Evolutionary conservation across 257 asterid genomes (phyloP).

Genomic region (Nicotiana knightiana): DNA sequence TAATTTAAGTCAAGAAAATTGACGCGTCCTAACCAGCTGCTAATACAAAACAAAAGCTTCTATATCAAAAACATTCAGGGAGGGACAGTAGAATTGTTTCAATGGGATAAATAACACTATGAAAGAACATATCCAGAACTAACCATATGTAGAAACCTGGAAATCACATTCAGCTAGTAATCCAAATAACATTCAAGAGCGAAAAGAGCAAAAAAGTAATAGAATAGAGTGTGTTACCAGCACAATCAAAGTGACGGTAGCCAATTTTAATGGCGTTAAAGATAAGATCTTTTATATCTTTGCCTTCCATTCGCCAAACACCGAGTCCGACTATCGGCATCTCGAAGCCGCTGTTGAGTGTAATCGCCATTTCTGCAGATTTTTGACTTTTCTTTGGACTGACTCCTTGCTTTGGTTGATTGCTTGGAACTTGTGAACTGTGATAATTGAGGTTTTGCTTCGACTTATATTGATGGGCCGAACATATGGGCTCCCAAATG

Average conservation of each 20-base stretch:
- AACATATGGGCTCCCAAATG: not conserved
- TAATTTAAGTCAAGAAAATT: not conserved
- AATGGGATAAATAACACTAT: not conserved
- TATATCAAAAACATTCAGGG: not conserved
- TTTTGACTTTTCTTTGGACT: not conserved
- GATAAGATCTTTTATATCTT: constrained; percentile 36
- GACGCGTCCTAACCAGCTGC: not conserved
- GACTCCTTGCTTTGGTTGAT: not conserved
- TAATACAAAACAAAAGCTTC: not conserved
- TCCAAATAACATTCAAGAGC: not conserved
- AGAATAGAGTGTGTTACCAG: constrained; percentile 22
- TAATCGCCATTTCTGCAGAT: constrained; percentile 24
- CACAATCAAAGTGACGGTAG: constrained; percentile 60
- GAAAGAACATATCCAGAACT: not conserved
- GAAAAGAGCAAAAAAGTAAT: not conserved
- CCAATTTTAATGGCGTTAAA: constrained; percentile 43
- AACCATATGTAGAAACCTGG: not conserved
- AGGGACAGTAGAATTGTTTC: not conserved
- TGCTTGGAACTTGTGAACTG: not conserved
- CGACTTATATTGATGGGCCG: not conserved
- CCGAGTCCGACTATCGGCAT: constrained; percentile 53
- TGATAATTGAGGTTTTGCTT: not conserved
- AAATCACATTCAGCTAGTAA: not conserved
- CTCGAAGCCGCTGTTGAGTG: constrained; percentile 37
- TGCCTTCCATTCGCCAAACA: constrained; percentile 50